Evolutionary conservation across 495 filamentous ascomycete species (phyloP).

Genomic region (Trichoderma erinaceum): DNA sequence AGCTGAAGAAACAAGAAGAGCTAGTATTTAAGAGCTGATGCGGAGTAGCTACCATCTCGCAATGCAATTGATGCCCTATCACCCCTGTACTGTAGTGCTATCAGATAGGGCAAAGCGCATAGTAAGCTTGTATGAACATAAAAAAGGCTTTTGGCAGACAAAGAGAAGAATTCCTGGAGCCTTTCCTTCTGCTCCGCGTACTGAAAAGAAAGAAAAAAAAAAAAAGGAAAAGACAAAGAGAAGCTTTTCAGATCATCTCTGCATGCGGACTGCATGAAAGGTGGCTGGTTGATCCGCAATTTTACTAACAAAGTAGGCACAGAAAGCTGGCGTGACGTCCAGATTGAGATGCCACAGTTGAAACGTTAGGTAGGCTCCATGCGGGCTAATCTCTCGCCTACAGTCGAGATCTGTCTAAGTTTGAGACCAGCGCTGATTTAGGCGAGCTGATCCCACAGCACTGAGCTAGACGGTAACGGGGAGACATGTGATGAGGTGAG

Average conservation of each 20-base stretch:
- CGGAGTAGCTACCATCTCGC: too few species aligned
- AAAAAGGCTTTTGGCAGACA: too few species aligned
- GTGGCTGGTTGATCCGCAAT: background rate
- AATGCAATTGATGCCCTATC: too few species aligned
- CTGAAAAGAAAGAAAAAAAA: background rate
- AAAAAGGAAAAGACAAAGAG: background rate
- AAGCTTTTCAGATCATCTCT: background rate
- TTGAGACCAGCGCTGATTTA: background rate
- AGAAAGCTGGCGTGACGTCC: background rate
- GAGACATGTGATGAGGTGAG: background rate
- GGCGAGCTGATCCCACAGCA: background rate
- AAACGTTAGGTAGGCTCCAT: conserved; percentile 6
- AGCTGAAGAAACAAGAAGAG: too few species aligned
- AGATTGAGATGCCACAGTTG: conserved; percentile 3
- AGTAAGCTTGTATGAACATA: too few species aligned
- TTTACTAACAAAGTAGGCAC: background rate
- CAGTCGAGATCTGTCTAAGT: background rate
- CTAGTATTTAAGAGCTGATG: too few species aligned
- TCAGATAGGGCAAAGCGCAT: too few species aligned
- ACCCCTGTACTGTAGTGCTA: too few species aligned
- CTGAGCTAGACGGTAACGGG: background rate
- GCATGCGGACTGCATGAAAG: conserved; percentile 5
- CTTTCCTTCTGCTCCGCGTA: too few species aligned
- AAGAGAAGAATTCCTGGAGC: too few species aligned
- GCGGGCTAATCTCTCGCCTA: background rate